Percentiles rank a stretch among this genome's conserved stretches.
Conservation (phyloP, 1,284 basidiomycete species). For the Papiliotrema flavescens region DNA sequence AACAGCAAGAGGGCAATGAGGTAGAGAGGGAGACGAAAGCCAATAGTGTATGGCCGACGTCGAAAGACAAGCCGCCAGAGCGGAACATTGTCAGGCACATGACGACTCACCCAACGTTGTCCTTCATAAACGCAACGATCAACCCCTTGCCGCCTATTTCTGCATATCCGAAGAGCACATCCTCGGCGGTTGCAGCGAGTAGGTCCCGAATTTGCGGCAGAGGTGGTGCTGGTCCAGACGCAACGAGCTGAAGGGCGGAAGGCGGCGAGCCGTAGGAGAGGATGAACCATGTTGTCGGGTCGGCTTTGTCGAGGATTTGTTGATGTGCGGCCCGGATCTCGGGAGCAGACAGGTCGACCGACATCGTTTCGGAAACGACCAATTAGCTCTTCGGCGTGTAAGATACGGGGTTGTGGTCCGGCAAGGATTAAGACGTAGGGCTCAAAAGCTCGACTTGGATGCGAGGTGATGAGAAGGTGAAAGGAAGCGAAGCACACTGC, state of each 20-base stretch:
- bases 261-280: neutral
- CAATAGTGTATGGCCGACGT: no score
- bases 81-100: no score
- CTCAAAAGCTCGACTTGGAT: no score
- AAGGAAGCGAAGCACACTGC: no score
- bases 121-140: slow-evolving; percentile 9
- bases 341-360: neutral
- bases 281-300: slow-evolving; percentile 2
- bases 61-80: no score
- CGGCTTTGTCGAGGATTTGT: neutral
- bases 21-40: no score
- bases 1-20: neutral
- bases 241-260: neutral
- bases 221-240: neutral
- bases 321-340: neutral
- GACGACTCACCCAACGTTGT: slow-evolving; percentile 20
- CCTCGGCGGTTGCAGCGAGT: neutral
- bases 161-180: slow-evolving; percentile 12
- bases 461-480: no score
- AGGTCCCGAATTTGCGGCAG: neutral
- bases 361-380: neutral
- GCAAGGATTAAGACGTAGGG: no score
- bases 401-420: no score
- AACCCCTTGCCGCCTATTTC: slow-evolving; percentile 7
- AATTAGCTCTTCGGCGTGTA: no score